Base-by-base conservation (phyloP, 176 grass and related monocot genomes). In the Aegilops longissima region DNA sequence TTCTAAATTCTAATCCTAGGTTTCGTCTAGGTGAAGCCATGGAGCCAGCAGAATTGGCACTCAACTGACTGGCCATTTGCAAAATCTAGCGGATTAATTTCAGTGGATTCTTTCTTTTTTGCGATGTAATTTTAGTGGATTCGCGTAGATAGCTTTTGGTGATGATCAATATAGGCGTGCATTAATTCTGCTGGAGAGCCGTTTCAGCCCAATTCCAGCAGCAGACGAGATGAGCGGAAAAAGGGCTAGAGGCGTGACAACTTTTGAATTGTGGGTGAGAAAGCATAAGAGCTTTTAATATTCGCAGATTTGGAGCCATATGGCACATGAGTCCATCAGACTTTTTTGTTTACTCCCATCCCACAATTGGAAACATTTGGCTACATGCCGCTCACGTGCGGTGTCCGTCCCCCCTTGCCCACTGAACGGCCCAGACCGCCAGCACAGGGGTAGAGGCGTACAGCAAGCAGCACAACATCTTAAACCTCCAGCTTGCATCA, bases 351-450 rank as follows among this genome's bases (percentile, higher is more conserved):
- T 77, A 30, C 51, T 38, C 5, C 21, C 63, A 49, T 35, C 38
- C 36, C 86, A 9, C 62, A 64, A 12, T 31, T 54, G 73, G 79
- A 82, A 70, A 71, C 52, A 52, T 33, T 63, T 86, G 63, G 14
- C 72, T 86, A 70, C 47, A 90, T 86, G 83, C 56, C 35, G 70
- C 27, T 77, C 88, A 90, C 71, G 83, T 86, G 83, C 49, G 21
- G 10, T 76, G 70, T 38, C 18, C 27, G 30, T 31, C 30, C 30
- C 30, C 30, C 30, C 30, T 31, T 45, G 0, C 20, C 54, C 17
- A 21, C 56, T 52, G 59, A 33, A 44, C 3, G 14, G 33, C 9
- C 17, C 49, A 16, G 44, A 73, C 25, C 45, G 18, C 40, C 25
- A 62, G 39, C 62, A 7, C 79, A 13, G 61, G 36, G 75, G 16